A percentile compares a stretch with the other conserved stretches of the same genome.
Evolutionary conservation across 164 flowering plant species (phyloP).

Genomic region (Macadamia tetraphylla): DNA sequence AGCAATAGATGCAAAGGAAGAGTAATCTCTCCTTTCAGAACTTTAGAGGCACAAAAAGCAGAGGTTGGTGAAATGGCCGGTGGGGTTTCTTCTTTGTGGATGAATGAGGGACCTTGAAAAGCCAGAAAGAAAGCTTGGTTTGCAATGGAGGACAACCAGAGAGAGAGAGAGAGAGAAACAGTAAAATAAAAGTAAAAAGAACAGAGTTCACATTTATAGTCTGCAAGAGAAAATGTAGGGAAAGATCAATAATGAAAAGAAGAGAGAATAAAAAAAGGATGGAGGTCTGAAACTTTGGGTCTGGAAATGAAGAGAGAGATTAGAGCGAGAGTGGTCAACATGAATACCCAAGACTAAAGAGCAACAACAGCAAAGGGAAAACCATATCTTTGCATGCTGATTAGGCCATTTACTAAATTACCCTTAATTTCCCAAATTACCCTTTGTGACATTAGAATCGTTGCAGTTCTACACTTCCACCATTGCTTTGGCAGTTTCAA

Average conservation of each 20-base stretch:
- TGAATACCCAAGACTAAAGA: no score
- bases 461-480: no score
- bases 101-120: conserved; percentile 24
- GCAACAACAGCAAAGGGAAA: no score
- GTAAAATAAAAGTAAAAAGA: conserved; percentile 35
- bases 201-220: conserved; percentile 21
- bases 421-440: no score
- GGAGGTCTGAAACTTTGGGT: no score
- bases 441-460: no score
- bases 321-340: not conserved
- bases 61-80: conserved; percentile 48
- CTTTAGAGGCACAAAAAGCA: conserved; percentile 10
- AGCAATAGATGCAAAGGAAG: conserved; percentile 5
- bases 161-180: conserved; percentile 23
- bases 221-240: conserved; percentile 1
- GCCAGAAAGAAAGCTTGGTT: conserved; percentile 59
- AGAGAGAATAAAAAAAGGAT: not conserved
- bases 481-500: no score
- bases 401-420: no score
- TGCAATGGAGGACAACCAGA: conserved; percentile 65
- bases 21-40: not conserved
- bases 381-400: no score
- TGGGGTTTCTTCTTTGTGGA: conserved; percentile 28
- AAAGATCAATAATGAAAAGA: not conserved
- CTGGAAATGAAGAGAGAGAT: not conserved